Base-by-base conservation (phyloP, 345 rosid genomes). In the Citrus glauca region DNA sequence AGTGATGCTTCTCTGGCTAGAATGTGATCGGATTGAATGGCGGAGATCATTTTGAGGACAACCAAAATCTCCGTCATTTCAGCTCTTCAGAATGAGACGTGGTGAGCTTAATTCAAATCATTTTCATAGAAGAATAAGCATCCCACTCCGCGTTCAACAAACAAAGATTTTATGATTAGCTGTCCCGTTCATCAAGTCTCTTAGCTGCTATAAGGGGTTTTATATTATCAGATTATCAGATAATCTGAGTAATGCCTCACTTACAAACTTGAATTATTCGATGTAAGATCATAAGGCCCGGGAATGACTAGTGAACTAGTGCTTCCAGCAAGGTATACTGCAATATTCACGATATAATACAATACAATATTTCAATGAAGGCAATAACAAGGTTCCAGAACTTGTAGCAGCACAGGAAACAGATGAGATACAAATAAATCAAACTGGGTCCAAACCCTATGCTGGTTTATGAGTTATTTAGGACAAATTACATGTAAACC, bases 21-120 rank as follows among this genome's bases (percentile, higher is more conserved):
- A 14, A 71, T 28, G 63, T 69, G 30, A 32, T 55, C 30, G 19
- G 11, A 48, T 66, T 78, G 64, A 63, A 78, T 59, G 48, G 78
- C 73, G 72, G 57, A 78, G 81, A 79, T 16, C 72, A 45, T 69
- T 22, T 56, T 13, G 27, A 33, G 19, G 38, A 55, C 78, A 84
- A 76, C 66, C 37, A 28, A 38, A 78, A 81, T 81, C 82, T 35
- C 68, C 13, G 75, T 56, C 82, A 69, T 72, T 61, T 68, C 72
- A 22, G 35, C 35, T 24, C 20, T 24, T n/a, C 50, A 25, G 14
- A 62, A 28, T n/a, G 19, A 24, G 32, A 19, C 8, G 16, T 50
- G 5, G 24, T 11, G 6, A 30, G 35, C 50, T 45, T 13, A 3
- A 45, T 45, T 45, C 50, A 45, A 45, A 45, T 45, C 16, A 45